Percentiles rank a stretch among this genome's conserved stretches.
These are phyloP conservation scores for Phytopythium litorale DNA, from an alignment of 352 stramenopile species.

Conservation along the genomic window DNA sequence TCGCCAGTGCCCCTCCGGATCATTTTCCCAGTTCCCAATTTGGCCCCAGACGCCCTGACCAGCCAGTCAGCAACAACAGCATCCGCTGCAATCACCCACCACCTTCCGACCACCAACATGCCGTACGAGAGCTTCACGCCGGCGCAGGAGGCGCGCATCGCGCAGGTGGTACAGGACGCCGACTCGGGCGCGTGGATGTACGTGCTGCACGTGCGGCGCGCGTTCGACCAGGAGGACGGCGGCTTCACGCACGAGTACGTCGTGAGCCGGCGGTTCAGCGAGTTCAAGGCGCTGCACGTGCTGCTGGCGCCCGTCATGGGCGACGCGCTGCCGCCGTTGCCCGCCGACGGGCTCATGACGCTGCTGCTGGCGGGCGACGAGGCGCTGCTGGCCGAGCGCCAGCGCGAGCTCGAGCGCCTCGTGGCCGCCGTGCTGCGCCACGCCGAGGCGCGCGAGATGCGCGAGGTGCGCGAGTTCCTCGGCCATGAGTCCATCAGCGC, in stretches of 20 bases:
- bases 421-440: slow-evolving; percentile 55
- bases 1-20: too few relatives aligned
- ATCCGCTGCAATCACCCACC: not conserved
- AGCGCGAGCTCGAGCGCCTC: slow-evolving; percentile 53
- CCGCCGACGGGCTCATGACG: slow-evolving; percentile 70
- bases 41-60: not conserved
- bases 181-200: slow-evolving; percentile 68
- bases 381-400: slow-evolving; percentile 54
- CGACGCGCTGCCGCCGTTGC: slow-evolving; percentile 47
- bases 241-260: slow-evolving; percentile 63
- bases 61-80: not conserved
- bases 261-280: slow-evolving; percentile 64
- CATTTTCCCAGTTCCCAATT: slow-evolving; percentile 1
- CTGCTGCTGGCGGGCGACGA: slow-evolving; percentile 71
- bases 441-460: slow-evolving; percentile 55
- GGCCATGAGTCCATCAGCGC: slow-evolving; percentile 46
- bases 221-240: slow-evolving; percentile 23
- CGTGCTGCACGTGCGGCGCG: slow-evolving; percentile 59
- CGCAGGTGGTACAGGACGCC: slow-evolving; percentile 62
- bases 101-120: slow-evolving; percentile 19
- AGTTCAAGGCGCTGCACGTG: slow-evolving; percentile 75
- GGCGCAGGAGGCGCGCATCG: slow-evolving; percentile 59
- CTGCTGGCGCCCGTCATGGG: slow-evolving; percentile 52
- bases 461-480: slow-evolving; percentile 62
- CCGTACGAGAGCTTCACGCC: slow-evolving; percentile 78